Evolutionary conservation across 768 basidiomycete species (phyloP).

Genomic region (Rossbeevera mucosa): DNA sequence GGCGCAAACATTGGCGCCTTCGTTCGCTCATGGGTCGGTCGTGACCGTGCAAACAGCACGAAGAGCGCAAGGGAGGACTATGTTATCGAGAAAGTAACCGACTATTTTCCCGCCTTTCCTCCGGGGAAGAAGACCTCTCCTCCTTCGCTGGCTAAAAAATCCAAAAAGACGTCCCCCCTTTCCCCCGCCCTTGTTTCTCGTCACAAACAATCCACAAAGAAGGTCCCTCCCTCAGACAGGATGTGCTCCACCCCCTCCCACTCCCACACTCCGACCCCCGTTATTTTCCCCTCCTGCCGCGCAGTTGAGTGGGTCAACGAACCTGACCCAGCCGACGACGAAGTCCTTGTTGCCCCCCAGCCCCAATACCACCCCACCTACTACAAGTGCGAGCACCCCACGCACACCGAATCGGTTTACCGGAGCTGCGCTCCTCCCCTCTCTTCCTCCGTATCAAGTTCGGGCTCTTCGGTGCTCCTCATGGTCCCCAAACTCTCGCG

Average conservation of each 20-base stretch:
- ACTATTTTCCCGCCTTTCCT: slow-evolving; percentile 26
- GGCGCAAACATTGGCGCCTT: slow-evolving; percentile 45
- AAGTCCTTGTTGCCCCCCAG: slow-evolving; percentile 16
- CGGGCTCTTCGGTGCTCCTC: slow-evolving; percentile 28
- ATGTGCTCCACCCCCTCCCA: slow-evolving; percentile 19
- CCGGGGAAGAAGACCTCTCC: slow-evolving; percentile 14
- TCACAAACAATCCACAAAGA: slow-evolving; percentile 13
- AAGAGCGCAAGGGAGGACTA: slow-evolving; percentile 26
- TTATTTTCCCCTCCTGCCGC: slow-evolving; percentile 32
- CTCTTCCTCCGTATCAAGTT: slow-evolving; percentile 21
- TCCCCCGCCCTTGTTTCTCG: slow-evolving; percentile 14
- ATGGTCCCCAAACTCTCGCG: slow-evolving; percentile 25
- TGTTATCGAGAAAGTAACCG: slow-evolving; percentile 28
- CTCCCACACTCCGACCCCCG: slow-evolving; percentile 30
- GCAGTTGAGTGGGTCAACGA: slow-evolving; percentile 28
- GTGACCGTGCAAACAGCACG: slow-evolving; percentile 22
- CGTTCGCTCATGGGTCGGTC: slow-evolving; percentile 27
- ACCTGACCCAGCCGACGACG: slow-evolving; percentile 20
- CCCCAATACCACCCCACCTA: slow-evolving; percentile 15
- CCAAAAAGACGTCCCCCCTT: slow-evolving; percentile 9
- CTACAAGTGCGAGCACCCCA: slow-evolving; percentile 14
- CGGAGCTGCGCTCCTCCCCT: slow-evolving; percentile 19
- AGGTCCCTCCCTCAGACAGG: slow-evolving; percentile 4
- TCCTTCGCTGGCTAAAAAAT: slow-evolving; percentile 17
- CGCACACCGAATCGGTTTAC: slow-evolving; percentile 3